phyloP scores from a whole-genome alignment of 208 protist genomes.

The Acanthamoeba sp. region DNA sequence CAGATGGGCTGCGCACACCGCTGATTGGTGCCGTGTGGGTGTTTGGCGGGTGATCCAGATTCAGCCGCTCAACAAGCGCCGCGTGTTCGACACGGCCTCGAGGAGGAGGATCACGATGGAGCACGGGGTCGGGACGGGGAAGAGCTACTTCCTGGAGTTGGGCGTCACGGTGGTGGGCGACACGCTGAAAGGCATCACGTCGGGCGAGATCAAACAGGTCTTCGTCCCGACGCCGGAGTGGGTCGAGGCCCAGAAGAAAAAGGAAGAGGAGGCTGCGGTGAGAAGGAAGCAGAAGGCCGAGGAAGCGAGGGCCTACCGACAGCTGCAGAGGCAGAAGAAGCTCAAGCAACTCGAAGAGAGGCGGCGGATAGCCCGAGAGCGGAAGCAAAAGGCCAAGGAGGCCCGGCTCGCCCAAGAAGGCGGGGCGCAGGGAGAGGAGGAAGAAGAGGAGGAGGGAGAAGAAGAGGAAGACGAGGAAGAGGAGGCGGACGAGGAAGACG shows the following conservation, averaged over 20 bases:
- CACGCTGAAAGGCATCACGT: not conserved
- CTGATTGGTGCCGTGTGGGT: not conserved
- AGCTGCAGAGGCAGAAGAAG: not conserved
- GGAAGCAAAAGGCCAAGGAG: constrained; percentile 8
- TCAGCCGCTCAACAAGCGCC: not conserved
- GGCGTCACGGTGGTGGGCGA: not conserved
- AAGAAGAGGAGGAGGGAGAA: not conserved
- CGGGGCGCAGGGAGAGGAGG: not conserved
- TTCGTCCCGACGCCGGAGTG: not conserved
- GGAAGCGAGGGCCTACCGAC: not conserved
- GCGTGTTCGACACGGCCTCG: not conserved
- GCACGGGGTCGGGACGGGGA: not conserved
- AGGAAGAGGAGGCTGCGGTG: not conserved
- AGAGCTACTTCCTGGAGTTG: not conserved
- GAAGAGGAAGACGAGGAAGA: not conserved
- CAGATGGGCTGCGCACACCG: not conserved
- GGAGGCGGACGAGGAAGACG: not conserved
- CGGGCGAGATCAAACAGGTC: constrained; percentile 55
- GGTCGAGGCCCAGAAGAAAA: not conserved
- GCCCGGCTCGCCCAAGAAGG: not conserved
- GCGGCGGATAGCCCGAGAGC: not conserved
- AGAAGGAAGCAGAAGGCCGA: constrained; percentile 6
- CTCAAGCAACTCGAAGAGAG: not conserved
- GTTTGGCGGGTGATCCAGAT: not conserved
- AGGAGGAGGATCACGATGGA: not conserved